Evolutionary conservation across 352 stramenopile genomes (phyloP).

Genomic region (Globisporangium uncinulatum): DNA sequence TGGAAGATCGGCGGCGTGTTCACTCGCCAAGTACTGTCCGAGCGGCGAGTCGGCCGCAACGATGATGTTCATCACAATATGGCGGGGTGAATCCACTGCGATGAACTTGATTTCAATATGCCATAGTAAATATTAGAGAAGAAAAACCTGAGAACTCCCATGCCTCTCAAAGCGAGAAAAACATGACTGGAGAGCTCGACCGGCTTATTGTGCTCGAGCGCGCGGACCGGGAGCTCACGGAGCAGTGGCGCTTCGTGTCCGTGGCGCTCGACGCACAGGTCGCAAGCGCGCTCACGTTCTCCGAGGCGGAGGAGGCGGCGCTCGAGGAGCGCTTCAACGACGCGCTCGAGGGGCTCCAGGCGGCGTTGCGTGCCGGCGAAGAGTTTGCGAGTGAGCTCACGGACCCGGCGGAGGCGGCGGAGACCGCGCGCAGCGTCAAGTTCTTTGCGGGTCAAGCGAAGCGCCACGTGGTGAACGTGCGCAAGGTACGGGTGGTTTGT

Average conservation of each 20-base stretch:
- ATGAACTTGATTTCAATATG: no score
- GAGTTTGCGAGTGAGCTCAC: constrained; percentile 39
- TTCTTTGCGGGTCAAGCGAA: constrained; percentile 28
- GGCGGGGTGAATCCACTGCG: not conserved
- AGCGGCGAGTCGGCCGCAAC: constrained; percentile 38
- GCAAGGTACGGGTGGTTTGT: constrained; percentile 28
- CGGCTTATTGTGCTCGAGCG: constrained; percentile 19
- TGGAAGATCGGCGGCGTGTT: no score
- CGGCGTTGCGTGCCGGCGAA: constrained; percentile 29
- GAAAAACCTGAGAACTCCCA: no score
- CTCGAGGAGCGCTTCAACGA: constrained; percentile 57
- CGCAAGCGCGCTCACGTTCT: constrained; percentile 34
- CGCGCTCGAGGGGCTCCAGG: constrained; percentile 27
- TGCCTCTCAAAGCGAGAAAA: no score
- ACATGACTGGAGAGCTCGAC: constrained; percentile 24
- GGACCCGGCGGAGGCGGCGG: constrained; percentile 20
- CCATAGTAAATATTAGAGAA: no score
- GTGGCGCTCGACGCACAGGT: constrained; percentile 27
- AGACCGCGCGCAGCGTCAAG: constrained; percentile 22
- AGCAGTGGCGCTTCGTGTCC: constrained; percentile 36
- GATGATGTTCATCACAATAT: constrained; percentile 31
- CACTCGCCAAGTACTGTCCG: constrained; percentile 55
- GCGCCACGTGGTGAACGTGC: constrained; percentile 27
- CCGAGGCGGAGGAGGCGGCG: constrained; percentile 47
- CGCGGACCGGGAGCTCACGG: constrained; percentile 38